phyloP scores from a whole-genome alignment of 2,329 filamentous ascomycete species.

The Talaromyces piceae region DNA sequence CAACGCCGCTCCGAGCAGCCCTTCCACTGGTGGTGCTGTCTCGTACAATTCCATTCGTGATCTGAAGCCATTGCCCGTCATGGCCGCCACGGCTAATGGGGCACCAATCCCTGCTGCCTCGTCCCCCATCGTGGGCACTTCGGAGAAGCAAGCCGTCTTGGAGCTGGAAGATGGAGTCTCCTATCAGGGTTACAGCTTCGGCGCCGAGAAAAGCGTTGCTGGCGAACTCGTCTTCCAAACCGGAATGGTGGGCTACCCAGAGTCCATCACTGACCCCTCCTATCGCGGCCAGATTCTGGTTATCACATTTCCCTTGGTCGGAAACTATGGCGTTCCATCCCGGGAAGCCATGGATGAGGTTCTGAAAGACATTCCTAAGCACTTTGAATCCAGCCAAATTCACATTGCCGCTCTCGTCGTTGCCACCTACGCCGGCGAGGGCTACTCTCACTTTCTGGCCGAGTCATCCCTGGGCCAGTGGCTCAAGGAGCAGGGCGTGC shows the following conservation, averaged over 20 bases:
- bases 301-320: conserved; percentile 89
- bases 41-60: conserved; percentile 28
- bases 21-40: conserved; percentile 34
- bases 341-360: conserved; percentile 78
- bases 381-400: conserved; percentile 90
- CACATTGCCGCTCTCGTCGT: conserved; percentile 89
- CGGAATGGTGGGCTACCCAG: conserved; percentile 97
- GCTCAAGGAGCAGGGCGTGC: conserved; percentile 92
- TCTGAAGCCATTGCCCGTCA: conserved; percentile 23
- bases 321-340: conserved; percentile 95
- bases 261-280: conserved; percentile 82
- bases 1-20: conserved; percentile 27
- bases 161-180: conserved; percentile 88
- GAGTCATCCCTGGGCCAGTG: conserved; percentile 84
- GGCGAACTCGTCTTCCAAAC: conserved; percentile 99
- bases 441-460: conserved; percentile 91
- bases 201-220: conserved; percentile 85
- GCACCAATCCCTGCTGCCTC: conserved; percentile 51
- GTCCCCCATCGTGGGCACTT: conserved; percentile 47
- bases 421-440: conserved; percentile 78
- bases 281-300: conserved; percentile 93
- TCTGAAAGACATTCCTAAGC: conserved; percentile 74
- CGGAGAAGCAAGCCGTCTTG: conserved; percentile 65
- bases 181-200: conserved; percentile 94
- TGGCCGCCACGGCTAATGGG: conserved; percentile 22